Conservation (phyloP, 345 rosid genomes). For the Ceriops decandra region DNA sequence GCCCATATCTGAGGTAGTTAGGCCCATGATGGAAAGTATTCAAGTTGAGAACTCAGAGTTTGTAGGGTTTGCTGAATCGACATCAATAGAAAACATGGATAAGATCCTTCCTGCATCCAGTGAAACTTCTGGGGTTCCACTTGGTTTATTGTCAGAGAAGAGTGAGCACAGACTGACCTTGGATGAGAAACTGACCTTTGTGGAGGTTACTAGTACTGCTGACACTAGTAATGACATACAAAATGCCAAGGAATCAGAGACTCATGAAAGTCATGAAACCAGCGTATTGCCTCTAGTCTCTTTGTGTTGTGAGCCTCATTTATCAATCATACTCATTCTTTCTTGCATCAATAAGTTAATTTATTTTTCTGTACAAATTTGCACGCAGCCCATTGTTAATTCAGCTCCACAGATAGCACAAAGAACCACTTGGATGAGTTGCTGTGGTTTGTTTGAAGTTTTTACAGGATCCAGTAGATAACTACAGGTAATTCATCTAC, state of each 20-base stretch:
- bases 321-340: background rate
- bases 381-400: slow-evolving; percentile 44
- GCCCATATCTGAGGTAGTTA: slow-evolving; percentile 29
- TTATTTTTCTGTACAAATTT: slow-evolving; percentile 15
- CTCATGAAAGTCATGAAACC: slow-evolving; percentile 39
- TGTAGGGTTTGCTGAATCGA: slow-evolving; percentile 31
- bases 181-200: slow-evolving; percentile 17
- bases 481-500: slow-evolving; percentile 42
- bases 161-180: slow-evolving; percentile 16
- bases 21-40: slow-evolving; percentile 17
- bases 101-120: slow-evolving; percentile 1
- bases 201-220: slow-evolving; percentile 11
- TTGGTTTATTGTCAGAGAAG: slow-evolving; percentile 7
- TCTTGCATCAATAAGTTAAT: slow-evolving; percentile 9
- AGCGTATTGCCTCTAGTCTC: slow-evolving; percentile 40
- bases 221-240: slow-evolving; percentile 29
- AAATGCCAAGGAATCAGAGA: slow-evolving; percentile 29
- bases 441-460: slow-evolving; percentile 85
- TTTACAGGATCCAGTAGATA: slow-evolving; percentile 54
- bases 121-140: slow-evolving; percentile 1
- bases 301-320: slow-evolving; percentile 7
- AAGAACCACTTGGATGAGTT: slow-evolving; percentile 67
- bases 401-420: slow-evolving; percentile 42
- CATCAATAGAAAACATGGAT: slow-evolving; percentile 5
- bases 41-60: slow-evolving; percentile 21